Conservation (phyloP, 2,329 filamentous ascomycete genomes). For the Bipolaris cookei region DNA sequence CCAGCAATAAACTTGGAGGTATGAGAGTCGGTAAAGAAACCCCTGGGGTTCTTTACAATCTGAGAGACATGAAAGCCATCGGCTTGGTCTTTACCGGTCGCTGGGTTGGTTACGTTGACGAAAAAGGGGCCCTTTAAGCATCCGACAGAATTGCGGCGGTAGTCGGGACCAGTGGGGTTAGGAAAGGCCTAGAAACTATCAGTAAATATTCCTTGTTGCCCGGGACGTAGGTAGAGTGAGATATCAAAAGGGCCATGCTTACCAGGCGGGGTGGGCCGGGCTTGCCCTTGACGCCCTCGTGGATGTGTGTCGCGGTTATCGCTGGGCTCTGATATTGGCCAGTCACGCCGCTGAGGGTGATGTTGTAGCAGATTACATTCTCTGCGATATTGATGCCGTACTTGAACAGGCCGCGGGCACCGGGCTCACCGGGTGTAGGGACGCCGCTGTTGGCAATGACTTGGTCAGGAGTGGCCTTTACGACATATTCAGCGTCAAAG, state of each 20-base stretch:
- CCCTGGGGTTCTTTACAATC: constrained; percentile 59
- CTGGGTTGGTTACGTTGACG: constrained; percentile 41
- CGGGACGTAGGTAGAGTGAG: too few species aligned
- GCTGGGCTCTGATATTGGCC: constrained; percentile 61
- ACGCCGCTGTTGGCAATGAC: constrained; percentile 55
- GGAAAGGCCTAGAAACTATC: constrained; percentile 20
- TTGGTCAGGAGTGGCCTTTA: constrained; percentile 58
- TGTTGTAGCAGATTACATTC: constrained; percentile 58
- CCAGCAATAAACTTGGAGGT: constrained; percentile 58
- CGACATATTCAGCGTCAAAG: constrained; percentile 59
- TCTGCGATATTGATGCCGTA: constrained; percentile 59
- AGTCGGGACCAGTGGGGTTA: constrained; percentile 48
- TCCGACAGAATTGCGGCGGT: constrained; percentile 30
- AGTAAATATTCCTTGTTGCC: neutral
- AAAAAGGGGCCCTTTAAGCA: constrained; percentile 41
- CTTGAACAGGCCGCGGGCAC: constrained; percentile 58
- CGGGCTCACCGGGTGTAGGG: constrained; percentile 51
- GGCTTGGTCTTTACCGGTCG: constrained; percentile 52
- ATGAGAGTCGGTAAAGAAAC: constrained; percentile 63
- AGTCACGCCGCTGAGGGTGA: constrained; percentile 57
- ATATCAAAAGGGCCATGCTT: constrained; percentile 20
- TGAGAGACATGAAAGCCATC: constrained; percentile 57
- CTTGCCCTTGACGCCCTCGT: constrained; percentile 56
- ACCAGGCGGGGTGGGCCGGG: constrained; percentile 59
- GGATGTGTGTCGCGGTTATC: constrained; percentile 62